These are phyloP conservation scores for Micractinium conductrix DNA, from an alignment of 139 green algal genomes.

Conservation along the genomic window DNA sequence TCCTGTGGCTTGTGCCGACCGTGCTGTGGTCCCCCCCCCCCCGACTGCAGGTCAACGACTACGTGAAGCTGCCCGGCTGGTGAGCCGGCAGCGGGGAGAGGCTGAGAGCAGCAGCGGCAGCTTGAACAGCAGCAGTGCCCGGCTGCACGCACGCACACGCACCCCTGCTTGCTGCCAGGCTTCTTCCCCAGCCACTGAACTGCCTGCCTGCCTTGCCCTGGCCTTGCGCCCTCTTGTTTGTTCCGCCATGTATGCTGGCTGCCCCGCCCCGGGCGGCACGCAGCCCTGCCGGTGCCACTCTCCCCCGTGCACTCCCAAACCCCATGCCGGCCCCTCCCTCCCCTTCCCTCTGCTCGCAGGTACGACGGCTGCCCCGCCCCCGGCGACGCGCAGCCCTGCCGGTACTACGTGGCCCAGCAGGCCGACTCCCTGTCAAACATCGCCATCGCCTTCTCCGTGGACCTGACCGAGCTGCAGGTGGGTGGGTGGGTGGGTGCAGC, in stretches of 20 bases:
- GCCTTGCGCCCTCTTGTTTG: too few relatives aligned
- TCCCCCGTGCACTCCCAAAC: too few relatives aligned
- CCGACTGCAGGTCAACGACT: constrained; percentile 18
- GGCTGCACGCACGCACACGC: not conserved
- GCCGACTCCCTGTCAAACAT: constrained; percentile 39
- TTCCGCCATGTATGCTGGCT: too few relatives aligned
- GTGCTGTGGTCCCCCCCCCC: not conserved
- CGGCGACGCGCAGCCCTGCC: constrained; percentile 35
- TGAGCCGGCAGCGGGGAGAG: too few relatives aligned
- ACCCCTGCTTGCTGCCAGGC: not conserved
- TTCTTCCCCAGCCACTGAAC: not conserved
- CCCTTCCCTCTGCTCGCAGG: not conserved
- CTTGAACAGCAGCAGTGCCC: not conserved
- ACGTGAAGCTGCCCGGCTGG: constrained; percentile 31
- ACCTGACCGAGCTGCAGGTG: constrained; percentile 8
- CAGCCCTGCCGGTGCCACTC: too few relatives aligned
- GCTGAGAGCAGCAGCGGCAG: too few relatives aligned
- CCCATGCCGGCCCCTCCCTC: too few relatives aligned
- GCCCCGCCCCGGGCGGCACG: too few relatives aligned
- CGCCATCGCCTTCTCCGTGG: constrained; percentile 38
- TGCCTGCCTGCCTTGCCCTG: too few relatives aligned
- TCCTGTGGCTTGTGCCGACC: not conserved
- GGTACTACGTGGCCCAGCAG: constrained; percentile 28
- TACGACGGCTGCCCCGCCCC: constrained; percentile 31
- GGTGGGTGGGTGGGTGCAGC: not conserved